Evolutionary conservation across 106 monocot species (phyloP).

Genomic region (Acorus calamus): DNA sequence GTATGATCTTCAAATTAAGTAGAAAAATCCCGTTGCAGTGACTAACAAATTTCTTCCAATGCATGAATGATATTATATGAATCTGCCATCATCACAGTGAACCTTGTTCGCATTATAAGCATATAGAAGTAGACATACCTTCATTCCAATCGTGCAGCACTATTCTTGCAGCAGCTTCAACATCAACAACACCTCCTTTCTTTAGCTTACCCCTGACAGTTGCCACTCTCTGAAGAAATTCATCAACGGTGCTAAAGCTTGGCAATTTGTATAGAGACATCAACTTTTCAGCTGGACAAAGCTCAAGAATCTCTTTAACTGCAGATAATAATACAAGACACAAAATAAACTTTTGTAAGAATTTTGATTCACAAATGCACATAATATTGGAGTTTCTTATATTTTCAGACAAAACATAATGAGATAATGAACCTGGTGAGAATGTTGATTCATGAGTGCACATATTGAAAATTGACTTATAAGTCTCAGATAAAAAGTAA

Average conservation of each 20-base stretch:
- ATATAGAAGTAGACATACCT: conserved; percentile 27
- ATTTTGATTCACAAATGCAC: too few relatives aligned
- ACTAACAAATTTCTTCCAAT: too few relatives aligned
- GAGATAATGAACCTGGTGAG: too few relatives aligned
- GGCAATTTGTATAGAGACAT: conserved; percentile 79
- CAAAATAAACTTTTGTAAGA: too few relatives aligned
- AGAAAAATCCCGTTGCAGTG: too few relatives aligned
- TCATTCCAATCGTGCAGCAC: conserved; percentile 99
- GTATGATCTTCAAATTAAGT: not conserved
- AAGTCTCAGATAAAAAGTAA: not conserved
- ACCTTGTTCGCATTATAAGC: too few relatives aligned
- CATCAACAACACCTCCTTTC: conserved; percentile 80
- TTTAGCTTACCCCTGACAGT: conserved; percentile 79
- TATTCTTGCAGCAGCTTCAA: conserved; percentile 87
- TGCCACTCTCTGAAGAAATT: conserved; percentile 88
- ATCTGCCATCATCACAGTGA: too few relatives aligned
- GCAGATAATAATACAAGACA: not conserved
- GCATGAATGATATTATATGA: too few relatives aligned
- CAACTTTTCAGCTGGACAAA: conserved; percentile 79
- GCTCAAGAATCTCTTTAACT: conserved; percentile 87
- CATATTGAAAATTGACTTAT: not conserved
- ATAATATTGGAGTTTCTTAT: too few relatives aligned
- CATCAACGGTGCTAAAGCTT: conserved; percentile 59
- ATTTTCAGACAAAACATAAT: too few relatives aligned
- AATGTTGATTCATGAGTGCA: too few relatives aligned